Evolutionary conservation across 1,284 basidiomycete species (phyloP).

Genomic region (Ceraceosorus guamensis): DNA sequence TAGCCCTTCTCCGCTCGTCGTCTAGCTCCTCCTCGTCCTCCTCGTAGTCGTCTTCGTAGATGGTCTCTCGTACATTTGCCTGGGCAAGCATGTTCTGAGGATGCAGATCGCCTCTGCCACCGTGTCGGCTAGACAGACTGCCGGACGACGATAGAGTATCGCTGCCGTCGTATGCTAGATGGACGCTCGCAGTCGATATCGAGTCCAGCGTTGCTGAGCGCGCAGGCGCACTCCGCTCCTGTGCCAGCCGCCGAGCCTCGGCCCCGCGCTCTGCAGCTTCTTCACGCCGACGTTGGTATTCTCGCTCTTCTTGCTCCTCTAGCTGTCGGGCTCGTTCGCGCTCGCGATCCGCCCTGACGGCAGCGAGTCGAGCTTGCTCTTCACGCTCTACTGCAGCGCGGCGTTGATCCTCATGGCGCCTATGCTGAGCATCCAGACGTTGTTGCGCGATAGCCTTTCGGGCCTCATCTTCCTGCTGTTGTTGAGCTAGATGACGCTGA

Average conservation of each 20-base stretch:
- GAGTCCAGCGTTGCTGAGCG: background rate
- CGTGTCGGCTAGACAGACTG: background rate
- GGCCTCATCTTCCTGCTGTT: slow-evolving; percentile 1
- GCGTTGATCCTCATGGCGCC: no score
- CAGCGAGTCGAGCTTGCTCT: no score
- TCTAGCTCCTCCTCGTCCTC: slow-evolving; percentile 5
- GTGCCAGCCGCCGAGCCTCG: background rate
- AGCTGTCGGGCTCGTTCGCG: no score
- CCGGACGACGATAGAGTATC: background rate
- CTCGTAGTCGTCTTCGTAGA: slow-evolving; percentile 17
- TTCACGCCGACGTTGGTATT: background rate
- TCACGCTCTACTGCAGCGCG: no score
- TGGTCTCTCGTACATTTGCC: slow-evolving; percentile 7
- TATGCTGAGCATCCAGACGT: no score
- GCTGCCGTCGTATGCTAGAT: background rate
- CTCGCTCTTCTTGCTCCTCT: slow-evolving; percentile 3
- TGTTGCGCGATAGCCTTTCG: no score
- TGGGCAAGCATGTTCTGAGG: background rate
- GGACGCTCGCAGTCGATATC: background rate
- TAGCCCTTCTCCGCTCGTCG: background rate
- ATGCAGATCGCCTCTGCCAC: background rate
- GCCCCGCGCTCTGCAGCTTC: background rate
- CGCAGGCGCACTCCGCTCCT: background rate
- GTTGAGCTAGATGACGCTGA: slow-evolving; percentile 1
- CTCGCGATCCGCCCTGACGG: no score